Base-by-base conservation (phyloP, 2,329 filamentous ascomycete species). In the Venturia pyrina region DNA sequence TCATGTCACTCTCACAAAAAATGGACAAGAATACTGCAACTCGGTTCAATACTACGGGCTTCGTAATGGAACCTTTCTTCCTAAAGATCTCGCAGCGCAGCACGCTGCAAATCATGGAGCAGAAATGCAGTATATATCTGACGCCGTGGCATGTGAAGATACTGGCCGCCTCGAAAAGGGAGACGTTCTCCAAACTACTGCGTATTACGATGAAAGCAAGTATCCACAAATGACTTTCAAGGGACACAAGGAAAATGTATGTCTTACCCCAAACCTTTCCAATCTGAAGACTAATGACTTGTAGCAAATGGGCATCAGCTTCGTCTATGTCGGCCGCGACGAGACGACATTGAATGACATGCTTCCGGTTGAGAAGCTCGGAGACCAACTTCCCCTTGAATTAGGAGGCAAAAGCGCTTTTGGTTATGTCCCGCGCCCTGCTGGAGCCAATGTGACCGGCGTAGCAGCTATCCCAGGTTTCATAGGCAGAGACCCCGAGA, bases 301-400 rank as follows among this genome's bases (percentile, higher is more conserved):
- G 24, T 17, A 65, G 63, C 63, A 65, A 65, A 65, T 65, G 63
- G 63, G 50, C 13, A 65, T 65, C 24, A 43, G n/a, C 53, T 65
- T 65, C 37, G 21, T 65, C 21, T 65, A 65, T 28, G 43, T 65
- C 10, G 63, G 63, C 37, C 48, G 48, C 13, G 63, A 65, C 24
- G 34, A 59, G 19, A 28, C 7, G 13, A 64, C 44, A 6, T n/a
- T 64, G 37, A 53, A 48, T 5, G 46, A 64, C 13, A 48, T 17
- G 34, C 62, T 64, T 17, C 41, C 11, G 0, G 32, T 64, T 24
- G 37, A 50, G 17, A 48, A 28, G 17, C 62, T 56, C 15, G 48
- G 43, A 24, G 46, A 40, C 13, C 37, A 56, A 37, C 46, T 64
- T 17, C 62, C 62, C 5, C 43, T 64, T 3, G 53, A 59, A 59